A percentile compares a stretch with the other conserved stretches of the same genome.
Evolutionary conservation across 306 rosid genomes (phyloP).

Genomic region (Cucumis melo): DNA sequence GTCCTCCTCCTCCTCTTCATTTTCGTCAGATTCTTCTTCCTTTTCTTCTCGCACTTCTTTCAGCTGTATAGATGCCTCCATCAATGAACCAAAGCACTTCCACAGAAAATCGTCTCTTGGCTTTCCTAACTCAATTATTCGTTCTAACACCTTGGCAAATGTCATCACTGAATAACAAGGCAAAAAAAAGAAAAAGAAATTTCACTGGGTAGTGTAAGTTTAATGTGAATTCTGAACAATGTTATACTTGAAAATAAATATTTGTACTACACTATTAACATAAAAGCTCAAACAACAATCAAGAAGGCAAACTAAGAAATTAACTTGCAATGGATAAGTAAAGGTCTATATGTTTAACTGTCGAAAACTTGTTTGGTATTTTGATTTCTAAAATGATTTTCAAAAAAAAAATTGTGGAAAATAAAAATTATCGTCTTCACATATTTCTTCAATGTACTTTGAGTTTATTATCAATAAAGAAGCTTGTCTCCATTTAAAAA

Average conservation of each 20-base stretch:
- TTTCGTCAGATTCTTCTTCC: conserved; percentile 31
- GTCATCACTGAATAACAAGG: conserved; percentile 48
- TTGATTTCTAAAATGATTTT: neutral
- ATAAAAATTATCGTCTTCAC: neutral
- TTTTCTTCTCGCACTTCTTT: conserved; percentile 41
- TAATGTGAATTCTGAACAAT: neutral
- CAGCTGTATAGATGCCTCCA: conserved; percentile 48
- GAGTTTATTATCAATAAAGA: no score
- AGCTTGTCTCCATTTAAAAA: no score
- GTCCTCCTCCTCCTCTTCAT: conserved; percentile 21
- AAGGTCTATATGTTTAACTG: neutral
- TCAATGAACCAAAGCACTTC: conserved; percentile 46
- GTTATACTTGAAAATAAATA: neutral
- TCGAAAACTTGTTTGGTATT: neutral
- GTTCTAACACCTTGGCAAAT: conserved; percentile 51
- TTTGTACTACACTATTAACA: neutral
- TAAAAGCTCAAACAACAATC: neutral
- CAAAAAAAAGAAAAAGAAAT: neutral
- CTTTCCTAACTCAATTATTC: conserved; percentile 42
- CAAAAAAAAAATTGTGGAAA: neutral
- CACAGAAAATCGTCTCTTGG: conserved; percentile 25
- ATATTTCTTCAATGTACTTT: neutral
- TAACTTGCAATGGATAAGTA: neutral
- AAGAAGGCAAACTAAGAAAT: neutral
- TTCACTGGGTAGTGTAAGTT: neutral